Percentiles rank a stretch among this genome's conserved stretches.
Evolutionary conservation across 352 stramenopile genomes (phyloP).

Genomic region (Pythium phragmiticola): DNA sequence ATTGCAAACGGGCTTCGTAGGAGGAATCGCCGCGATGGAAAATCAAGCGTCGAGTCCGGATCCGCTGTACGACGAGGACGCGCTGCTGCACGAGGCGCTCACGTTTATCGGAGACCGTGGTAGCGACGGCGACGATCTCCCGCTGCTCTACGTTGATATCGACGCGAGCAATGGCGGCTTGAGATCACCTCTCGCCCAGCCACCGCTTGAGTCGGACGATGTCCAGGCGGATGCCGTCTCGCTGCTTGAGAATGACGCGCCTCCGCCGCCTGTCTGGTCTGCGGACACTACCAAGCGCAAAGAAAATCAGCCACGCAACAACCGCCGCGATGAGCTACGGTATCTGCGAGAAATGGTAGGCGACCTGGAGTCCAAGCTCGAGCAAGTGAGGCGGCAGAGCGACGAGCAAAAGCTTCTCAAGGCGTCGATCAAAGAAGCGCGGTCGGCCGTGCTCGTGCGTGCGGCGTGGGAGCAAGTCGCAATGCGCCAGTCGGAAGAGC

Average conservation of each 20-base stretch:
- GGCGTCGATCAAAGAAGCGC: too few species aligned
- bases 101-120: constrained; percentile 21
- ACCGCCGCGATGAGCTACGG: constrained; percentile 15
- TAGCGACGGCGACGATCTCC: background rate
- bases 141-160: background rate
- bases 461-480: constrained; percentile 18
- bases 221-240: too few species aligned
- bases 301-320: background rate
- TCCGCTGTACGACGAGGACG: background rate
- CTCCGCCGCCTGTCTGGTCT: background rate
- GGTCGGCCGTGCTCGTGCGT: too few species aligned
- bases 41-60: background rate
- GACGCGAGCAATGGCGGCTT: background rate
- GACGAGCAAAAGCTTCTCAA: background rate
- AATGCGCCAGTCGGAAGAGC: constrained; percentile 14
- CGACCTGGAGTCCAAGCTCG: constrained; percentile 2
- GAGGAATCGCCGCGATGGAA: too few species aligned
- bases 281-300: background rate
- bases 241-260: background rate
- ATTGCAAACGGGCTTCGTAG: too few species aligned
- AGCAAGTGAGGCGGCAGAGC: background rate
- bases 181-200: background rate
- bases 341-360: constrained; percentile 10
- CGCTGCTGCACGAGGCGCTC: constrained; percentile 18
- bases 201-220: too few species aligned